Conservation (phyloP, 768 basidiomycete species). For the Tylopilus sp. region DNA sequence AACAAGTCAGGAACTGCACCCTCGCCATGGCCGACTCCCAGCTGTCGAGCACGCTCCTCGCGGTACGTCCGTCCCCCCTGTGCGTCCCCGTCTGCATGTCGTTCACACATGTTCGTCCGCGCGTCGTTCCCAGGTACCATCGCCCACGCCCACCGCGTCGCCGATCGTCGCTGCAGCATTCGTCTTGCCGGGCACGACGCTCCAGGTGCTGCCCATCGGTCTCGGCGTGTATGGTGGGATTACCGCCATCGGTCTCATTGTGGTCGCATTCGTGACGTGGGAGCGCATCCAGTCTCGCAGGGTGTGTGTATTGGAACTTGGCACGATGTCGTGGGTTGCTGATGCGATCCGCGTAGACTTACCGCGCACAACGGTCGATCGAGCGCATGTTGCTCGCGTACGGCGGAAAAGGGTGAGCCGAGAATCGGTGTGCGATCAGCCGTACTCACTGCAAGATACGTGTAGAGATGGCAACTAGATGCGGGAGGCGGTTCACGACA, state of each 20-base stretch:
- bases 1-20: slow-evolving; percentile 53
- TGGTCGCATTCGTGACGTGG: slow-evolving; percentile 81
- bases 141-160: slow-evolving; percentile 29
- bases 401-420: slow-evolving; percentile 39
- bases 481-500: not conserved
- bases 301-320: slow-evolving; percentile 38
- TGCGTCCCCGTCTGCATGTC: not conserved
- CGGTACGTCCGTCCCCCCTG: slow-evolving; percentile 5
- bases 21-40: slow-evolving; percentile 28
- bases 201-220: slow-evolving; percentile 79
- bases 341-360: slow-evolving; percentile 46
- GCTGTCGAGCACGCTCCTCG: slow-evolving; percentile 8
- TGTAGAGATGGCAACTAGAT: not conserved
- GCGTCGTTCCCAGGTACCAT: not conserved
- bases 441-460: not conserved
- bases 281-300: slow-evolving; percentile 86
- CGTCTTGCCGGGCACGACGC: slow-evolving; percentile 64
- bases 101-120: not conserved
- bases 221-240: slow-evolving; percentile 84
- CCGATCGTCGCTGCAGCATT: slow-evolving; percentile 40
- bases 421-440: not conserved
- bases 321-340: not conserved
- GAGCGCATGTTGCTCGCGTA: slow-evolving; percentile 63
- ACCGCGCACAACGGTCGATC: slow-evolving; percentile 70
- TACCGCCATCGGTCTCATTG: slow-evolving; percentile 76